These are phyloP conservation scores for Gossypium raimondii DNA, from an alignment of 345 rosid species.

Conservation along the genomic window DNA sequence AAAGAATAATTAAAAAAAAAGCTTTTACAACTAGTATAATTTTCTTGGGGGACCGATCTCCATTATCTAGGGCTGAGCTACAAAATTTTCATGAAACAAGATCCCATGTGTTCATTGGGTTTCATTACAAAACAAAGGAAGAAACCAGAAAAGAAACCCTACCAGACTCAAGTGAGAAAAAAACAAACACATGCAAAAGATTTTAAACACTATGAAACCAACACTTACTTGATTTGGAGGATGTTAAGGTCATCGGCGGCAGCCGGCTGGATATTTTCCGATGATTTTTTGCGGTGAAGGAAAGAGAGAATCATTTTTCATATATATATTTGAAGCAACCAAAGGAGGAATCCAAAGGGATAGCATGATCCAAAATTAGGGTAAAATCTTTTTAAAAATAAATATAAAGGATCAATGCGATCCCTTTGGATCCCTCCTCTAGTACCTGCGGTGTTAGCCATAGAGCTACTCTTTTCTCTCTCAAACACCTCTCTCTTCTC, in stretches of 20 bases:
- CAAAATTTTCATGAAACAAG: conserved; percentile 11
- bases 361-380: conserved; percentile 68
- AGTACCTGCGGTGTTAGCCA: conserved; percentile 34
- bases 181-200: background rate
- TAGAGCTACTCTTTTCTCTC: background rate
- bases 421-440: conserved; percentile 99
- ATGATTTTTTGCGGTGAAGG: background rate
- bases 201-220: background rate
- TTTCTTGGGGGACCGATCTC: background rate
- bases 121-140: background rate
- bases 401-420: conserved; percentile 88
- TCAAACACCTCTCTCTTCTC: background rate
- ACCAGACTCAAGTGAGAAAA: background rate
- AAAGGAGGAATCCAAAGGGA: conserved; percentile 84
- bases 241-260: background rate
- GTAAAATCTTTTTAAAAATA: background rate
- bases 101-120: conserved; percentile 15
- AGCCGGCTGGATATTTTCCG: background rate
- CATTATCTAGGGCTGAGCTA: background rate
- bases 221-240: conserved; percentile 6
- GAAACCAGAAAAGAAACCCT: background rate
- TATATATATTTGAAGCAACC: conserved; percentile 40
- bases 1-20: no score
- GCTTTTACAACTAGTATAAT: no score
- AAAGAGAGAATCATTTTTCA: background rate